A percentile compares a stretch with the other conserved stretches of the same genome.
Conservation (phyloP, 495 filamentous ascomycete species). For the Penicillium pancosmium region DNA sequence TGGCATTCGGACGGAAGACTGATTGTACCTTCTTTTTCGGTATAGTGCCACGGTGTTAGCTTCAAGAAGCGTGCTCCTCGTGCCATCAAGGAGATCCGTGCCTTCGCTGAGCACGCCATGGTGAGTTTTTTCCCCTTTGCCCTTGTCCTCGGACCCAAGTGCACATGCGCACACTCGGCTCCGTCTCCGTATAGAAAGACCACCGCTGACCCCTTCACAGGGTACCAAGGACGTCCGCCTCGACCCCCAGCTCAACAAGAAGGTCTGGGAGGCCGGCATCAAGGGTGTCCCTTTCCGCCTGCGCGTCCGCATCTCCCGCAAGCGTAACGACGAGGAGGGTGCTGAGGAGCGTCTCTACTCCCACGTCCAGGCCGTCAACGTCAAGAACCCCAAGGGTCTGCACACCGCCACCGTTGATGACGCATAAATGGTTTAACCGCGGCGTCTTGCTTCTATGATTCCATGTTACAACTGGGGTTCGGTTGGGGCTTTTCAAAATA, state of each 20-base stretch:
- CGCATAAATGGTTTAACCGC: constrained; percentile 40
- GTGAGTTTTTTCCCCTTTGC: constrained; percentile 56
- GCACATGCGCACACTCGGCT: not conserved
- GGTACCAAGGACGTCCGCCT: constrained; percentile 97
- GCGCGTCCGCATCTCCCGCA: constrained; percentile 95
- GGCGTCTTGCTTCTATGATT: constrained; percentile 33
- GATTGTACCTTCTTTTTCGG: constrained; percentile 47
- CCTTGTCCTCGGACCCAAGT: not conserved
- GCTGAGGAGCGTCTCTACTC: constrained; percentile 98
- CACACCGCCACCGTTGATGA: constrained; percentile 77
- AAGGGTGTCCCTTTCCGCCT: constrained; percentile 97
- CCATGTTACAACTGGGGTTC: constrained; percentile 32
- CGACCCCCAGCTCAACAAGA: constrained; percentile 99
- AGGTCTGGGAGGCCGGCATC: constrained; percentile 99
- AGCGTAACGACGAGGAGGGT: constrained; percentile 99
- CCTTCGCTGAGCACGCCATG: constrained; percentile 91
- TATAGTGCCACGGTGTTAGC: constrained; percentile 88
- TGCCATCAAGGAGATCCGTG: constrained; percentile 98
- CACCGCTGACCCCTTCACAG: constrained; percentile 45
- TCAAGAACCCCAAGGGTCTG: constrained; percentile 97
- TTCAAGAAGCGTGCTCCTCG: constrained; percentile 99
- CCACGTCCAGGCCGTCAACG: constrained; percentile 98
- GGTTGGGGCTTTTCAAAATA: constrained; percentile 34
- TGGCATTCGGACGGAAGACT: constrained; percentile 67
- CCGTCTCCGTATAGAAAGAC: not conserved